These are phyloP conservation scores for Babesia sp. DNA, from an alignment of 169 alveolate genomes.

Conservation along the genomic window DNA sequence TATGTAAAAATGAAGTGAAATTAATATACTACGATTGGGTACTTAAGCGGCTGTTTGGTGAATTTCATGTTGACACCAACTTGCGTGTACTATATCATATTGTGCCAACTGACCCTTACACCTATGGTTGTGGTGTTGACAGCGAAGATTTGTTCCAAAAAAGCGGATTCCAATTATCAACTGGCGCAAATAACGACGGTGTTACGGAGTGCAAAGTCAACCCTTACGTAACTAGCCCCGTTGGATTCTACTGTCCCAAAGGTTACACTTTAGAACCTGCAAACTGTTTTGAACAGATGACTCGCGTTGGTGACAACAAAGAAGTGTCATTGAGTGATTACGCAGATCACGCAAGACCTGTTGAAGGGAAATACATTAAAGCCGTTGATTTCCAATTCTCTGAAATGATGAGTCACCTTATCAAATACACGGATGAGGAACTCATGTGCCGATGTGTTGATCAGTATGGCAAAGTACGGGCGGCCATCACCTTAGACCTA, in stretches of 20 bases:
- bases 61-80: background rate
- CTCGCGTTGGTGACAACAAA: background rate
- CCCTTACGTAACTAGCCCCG: conserved; percentile 26
- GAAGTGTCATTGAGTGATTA: conserved; percentile 1
- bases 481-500: conserved; percentile 10
- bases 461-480: background rate
- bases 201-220: conserved; percentile 28
- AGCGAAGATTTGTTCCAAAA: conserved; percentile 12
- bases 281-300: conserved; percentile 39
- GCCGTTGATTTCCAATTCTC: conserved; percentile 17
- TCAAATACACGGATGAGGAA: conserved; percentile 9
- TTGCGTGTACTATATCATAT: background rate
- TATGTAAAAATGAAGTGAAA: conserved; percentile 1
- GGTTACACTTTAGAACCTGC: conserved; percentile 47
- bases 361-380: conserved; percentile 6
- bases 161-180: background rate
- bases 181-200: background rate
- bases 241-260: conserved; percentile 67
- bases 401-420: background rate
- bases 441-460: conserved; percentile 16
- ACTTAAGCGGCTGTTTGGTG: background rate
- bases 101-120: conserved; percentile 66
- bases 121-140: conserved; percentile 61
- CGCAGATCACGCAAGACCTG: conserved; percentile 20
- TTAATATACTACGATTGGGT: conserved; percentile 29